phyloP scores from a whole-genome alignment of 345 rosid species.

The Carallia pectinifolia region DNA sequence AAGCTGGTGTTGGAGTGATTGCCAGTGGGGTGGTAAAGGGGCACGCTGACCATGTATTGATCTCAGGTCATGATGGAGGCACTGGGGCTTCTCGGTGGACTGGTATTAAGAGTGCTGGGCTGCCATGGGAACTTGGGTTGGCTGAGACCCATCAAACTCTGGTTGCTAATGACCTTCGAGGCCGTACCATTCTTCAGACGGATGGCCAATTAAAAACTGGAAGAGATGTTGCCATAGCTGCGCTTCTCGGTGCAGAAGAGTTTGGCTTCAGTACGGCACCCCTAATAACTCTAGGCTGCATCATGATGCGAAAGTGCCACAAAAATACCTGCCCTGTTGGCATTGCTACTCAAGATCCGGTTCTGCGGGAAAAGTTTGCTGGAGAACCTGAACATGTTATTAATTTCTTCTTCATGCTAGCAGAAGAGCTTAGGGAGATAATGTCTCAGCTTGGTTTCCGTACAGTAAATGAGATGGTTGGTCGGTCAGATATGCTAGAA shows the following conservation, averaged over 20 bases:
- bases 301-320: slow-evolving; percentile 99
- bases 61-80: slow-evolving; percentile 99
- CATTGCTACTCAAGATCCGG: slow-evolving; percentile 99
- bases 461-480: slow-evolving; percentile 86
- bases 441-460: slow-evolving; percentile 92
- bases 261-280: slow-evolving; percentile 99
- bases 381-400: slow-evolving; percentile 99
- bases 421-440: slow-evolving; percentile 96
- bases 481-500: slow-evolving; percentile 99
- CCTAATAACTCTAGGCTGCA: slow-evolving; percentile 96
- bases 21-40: slow-evolving; percentile 99
- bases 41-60: slow-evolving; percentile 95
- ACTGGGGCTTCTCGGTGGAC: slow-evolving; percentile 99
- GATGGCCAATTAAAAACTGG: slow-evolving; percentile 99
- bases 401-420: slow-evolving; percentile 96
- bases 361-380: slow-evolving; percentile 94
- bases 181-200: slow-evolving; percentile 95
- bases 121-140: slow-evolving; percentile 99
- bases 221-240: slow-evolving; percentile 94
- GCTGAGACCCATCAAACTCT: slow-evolving; percentile 99
- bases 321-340: slow-evolving; percentile 99
- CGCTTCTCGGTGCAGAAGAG: slow-evolving; percentile 99
- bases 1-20: slow-evolving; percentile 99
- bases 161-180: slow-evolving; percentile 98
- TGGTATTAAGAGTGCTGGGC: slow-evolving; percentile 97